A percentile compares a stretch with the other conserved stretches of the same genome.
phyloP scores from a whole-genome alignment of 2,329 filamentous ascomycete species.

The Sclerotinia subarctica region DNA sequence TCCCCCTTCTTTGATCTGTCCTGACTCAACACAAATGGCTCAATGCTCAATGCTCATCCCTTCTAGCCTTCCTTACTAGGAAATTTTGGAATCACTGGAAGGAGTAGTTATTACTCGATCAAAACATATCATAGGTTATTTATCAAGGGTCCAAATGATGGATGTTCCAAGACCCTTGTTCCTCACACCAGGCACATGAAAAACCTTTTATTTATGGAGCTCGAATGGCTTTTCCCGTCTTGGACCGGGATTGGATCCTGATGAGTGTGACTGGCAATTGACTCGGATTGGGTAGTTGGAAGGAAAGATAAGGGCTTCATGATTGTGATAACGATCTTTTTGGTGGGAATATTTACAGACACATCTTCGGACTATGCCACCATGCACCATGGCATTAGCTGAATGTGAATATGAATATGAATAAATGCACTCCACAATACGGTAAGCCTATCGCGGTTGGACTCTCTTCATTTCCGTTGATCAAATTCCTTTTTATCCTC shows the following conservation, averaged over 20 bases:
- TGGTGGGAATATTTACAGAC: neutral
- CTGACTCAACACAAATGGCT: too few species aligned
- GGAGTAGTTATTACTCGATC: conserved; percentile 19
- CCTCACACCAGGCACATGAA: neutral
- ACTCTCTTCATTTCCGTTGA: neutral
- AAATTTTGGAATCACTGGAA: neutral
- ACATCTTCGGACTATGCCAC: neutral
- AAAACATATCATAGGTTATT: conserved; percentile 18
- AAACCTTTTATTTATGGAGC: conserved; percentile 1
- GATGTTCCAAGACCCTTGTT: neutral
- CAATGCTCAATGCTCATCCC: neutral
- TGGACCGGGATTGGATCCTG: neutral
- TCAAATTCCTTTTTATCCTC: neutral
- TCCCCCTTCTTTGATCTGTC: neutral
- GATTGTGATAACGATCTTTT: conserved; percentile 1
- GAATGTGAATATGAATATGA: neutral
- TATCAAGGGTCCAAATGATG: neutral
- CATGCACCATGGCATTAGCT: neutral
- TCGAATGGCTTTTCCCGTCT: neutral
- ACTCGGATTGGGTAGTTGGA: conserved; percentile 2
- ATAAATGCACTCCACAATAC: conserved; percentile 12
- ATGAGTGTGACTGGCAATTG: neutral
- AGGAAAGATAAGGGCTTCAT: conserved; percentile 12
- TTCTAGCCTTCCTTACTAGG: neutral
- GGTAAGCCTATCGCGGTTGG: conserved; percentile 17